Base-by-base conservation (phyloP, 805 yeast species). In the Metschnikowia colocasiae region DNA sequence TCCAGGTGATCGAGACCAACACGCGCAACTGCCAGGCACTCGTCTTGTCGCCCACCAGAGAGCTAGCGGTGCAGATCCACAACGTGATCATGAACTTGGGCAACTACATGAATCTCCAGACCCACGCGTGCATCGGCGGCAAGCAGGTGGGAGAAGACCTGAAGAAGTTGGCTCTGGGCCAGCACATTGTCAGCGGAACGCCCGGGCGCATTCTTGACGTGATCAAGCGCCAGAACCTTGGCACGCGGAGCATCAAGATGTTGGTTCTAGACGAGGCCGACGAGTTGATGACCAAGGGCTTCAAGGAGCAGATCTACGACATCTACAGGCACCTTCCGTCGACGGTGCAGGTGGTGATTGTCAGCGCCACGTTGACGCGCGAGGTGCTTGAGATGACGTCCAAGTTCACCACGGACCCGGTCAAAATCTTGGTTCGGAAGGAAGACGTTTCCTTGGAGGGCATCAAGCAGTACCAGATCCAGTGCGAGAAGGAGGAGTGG, bases 191-290 rank as follows among this genome's bases (percentile, higher is more conserved):
- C 34, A 91, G 94, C 65, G 99, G 99, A 44, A 94, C 99, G 10
- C 99, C 99, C 29, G 99, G 99, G 47, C 80, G 99, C 63, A 96
- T 92, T 33, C 68, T 79, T 52, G 99, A 94, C 71, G 82, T 94
- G 85, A 82, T 94, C 54, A 87, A 87, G 63, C 81, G 97, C 68
- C 81, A 95, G 56, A 77, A 77, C 58, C 74, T 94, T 59, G 74
- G 76, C 53, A 81, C 94, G 13, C 81, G 90, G 57, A 78, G 83
- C 60, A 76, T 90, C 56, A 89, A 91, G 74, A 85, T 94, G 87
- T 74, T 92, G 56, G 81, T 94, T 54, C 73, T 94, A 60, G 99
- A 94, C 70, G 99, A 94, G 71, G 99, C 99, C 16, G 99, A 94
- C 74, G 97, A 94, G 70, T 73, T 94, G 70, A 75, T 94, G 59